Evolutionary conservation across 192 early-diverging fungal species (phyloP).

Genomic region (Podila epicladia): DNA sequence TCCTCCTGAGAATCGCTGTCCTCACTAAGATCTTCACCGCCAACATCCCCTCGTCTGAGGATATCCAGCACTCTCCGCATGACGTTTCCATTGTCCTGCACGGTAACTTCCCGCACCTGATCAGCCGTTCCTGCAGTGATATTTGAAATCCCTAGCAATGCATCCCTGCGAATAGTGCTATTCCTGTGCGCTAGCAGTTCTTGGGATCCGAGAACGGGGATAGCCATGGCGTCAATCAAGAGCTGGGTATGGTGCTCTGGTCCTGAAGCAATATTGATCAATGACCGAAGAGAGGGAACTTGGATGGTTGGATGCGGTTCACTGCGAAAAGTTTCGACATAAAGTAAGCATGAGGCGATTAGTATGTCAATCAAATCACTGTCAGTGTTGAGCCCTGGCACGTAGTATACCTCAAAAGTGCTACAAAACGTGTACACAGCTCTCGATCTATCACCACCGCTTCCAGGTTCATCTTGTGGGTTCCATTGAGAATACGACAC

Average conservation of each 20-base stretch:
- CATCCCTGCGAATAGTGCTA: constrained; percentile 45
- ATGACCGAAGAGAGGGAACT: constrained; percentile 40
- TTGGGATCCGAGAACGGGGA: constrained; percentile 33
- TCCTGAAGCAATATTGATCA: constrained; percentile 50
- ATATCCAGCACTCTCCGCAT: constrained; percentile 44
- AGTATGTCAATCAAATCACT: too few relatives aligned
- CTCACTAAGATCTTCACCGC: constrained; percentile 29
- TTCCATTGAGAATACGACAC: constrained; percentile 49
- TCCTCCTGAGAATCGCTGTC: constrained; percentile 15
- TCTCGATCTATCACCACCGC: constrained; percentile 39
- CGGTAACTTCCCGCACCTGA: constrained; percentile 48
- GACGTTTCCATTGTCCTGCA: constrained; percentile 44
- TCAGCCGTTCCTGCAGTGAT: constrained; percentile 49
- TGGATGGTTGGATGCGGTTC: constrained; percentile 50
- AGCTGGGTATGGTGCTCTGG: constrained; percentile 50
- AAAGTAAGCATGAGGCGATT: too few relatives aligned
- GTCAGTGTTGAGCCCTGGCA: not conserved
- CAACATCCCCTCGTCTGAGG: constrained; percentile 36
- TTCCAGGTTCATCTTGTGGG: constrained; percentile 49
- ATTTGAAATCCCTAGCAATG: constrained; percentile 45
- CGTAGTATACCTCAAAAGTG: constrained; percentile 21
- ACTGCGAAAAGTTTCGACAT: not conserved
- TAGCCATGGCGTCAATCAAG: constrained; percentile 45
- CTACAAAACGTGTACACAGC: constrained; percentile 35
- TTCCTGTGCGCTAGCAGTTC: constrained; percentile 35